Evolutionary conservation across 306 rosid genomes (phyloP), one percentile per base, ranked within the genome.

Genomic region (Carpinus viminea): DNA sequence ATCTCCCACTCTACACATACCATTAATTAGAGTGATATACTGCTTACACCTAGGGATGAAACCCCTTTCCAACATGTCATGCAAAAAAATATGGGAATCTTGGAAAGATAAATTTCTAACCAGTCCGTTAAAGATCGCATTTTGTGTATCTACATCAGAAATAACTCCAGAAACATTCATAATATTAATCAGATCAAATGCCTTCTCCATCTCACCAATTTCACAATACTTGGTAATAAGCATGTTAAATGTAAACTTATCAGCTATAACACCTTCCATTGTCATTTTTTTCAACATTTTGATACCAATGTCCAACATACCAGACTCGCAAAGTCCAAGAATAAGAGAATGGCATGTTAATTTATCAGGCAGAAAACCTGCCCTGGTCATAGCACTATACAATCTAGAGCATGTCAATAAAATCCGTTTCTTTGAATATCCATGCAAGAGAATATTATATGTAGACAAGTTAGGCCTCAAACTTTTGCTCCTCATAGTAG

Each of bases 1-100:
- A 72, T 90, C 87, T 75, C 94, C 93, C 80, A 83, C 90, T 87
- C 97, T 89, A 73, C 91, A 88, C 93, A 88, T 83, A 61, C 89
- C 90, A 74, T 85, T 92, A 74, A 92, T 81, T 82, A 92, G 70
- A 52, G 91, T 88, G 83, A 72, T 79, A 80, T 81, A 90, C 74
- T 86, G 93, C 69, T 77, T 84, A 86, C 79, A 69, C 28, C 88
- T 83, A 57, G 94, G 97, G 78, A 81, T 62, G 53, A 59, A 90
- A 78, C 97, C 90, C 61, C 68, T 88, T 73, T 82, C 88, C 84
- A 86, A 70, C 90, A 92, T 66, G 78, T 82, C 87, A 68, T 79
- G 89, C 78, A 92, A 80, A 83, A 90, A 31, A 46, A 8, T 34
- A 76, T 78, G 82, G 11, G 90, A 91, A 79, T 86, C 77, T 52